Conservation (phyloP, 805 yeast species). For the Kodamaea restingae region DNA sequence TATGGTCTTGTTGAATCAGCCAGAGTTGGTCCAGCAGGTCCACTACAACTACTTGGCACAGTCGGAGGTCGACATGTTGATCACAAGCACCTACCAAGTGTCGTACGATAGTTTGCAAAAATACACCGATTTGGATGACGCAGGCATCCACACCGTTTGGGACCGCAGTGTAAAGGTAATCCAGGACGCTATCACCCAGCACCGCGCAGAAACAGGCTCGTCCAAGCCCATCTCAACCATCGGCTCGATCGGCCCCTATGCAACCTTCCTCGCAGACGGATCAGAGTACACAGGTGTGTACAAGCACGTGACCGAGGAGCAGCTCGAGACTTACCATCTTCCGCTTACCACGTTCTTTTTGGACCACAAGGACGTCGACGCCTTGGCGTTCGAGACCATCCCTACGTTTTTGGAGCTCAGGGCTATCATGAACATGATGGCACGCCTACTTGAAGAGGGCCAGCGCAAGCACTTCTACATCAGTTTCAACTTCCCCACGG, state of each 20-base stretch:
- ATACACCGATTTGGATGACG: conserved; percentile 16
- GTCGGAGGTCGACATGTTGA: conserved; percentile 53
- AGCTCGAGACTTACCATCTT: conserved; percentile 48
- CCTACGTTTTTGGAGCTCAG: conserved; percentile 58
- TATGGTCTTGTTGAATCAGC: conserved; percentile 41
- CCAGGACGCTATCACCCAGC: conserved; percentile 14
- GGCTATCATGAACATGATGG: conserved; percentile 43
- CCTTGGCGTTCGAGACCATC: conserved; percentile 68
- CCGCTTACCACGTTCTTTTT: conserved; percentile 38
- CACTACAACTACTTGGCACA: conserved; percentile 46
- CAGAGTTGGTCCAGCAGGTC: conserved; percentile 42
- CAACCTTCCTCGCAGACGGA: conserved; percentile 63
- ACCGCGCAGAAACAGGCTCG: conserved; percentile 1
- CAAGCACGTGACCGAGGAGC: conserved; percentile 30
- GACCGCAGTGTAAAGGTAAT: conserved; percentile 21
- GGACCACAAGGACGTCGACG: conserved; percentile 43
- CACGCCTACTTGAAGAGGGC: conserved; percentile 16
- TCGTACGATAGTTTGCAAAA: conserved; percentile 38
- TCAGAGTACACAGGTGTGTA: conserved; percentile 74
- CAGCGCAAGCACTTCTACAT: conserved; percentile 42
- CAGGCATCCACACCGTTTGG: conserved; percentile 20
- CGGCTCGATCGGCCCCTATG: conserved; percentile 77
- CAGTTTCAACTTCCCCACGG: conserved; percentile 29
- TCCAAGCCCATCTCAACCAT: conserved; percentile 31
- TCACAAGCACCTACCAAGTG: conserved; percentile 61